phyloP scores from a whole-genome alignment of 352 stramenopile species.

The Hyaloperonospora arabidopsidis region DNA sequence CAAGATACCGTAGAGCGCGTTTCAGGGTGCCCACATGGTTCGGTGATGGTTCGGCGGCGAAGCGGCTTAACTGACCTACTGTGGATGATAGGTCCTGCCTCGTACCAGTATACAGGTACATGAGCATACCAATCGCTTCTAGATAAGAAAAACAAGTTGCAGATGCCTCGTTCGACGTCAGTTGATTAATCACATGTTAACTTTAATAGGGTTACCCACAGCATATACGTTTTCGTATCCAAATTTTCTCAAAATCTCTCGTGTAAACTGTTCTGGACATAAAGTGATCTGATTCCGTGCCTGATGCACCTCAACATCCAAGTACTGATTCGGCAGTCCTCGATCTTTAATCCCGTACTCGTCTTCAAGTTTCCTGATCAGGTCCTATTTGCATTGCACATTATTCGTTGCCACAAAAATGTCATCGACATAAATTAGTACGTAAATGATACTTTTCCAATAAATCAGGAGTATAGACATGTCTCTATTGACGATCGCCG shows the following conservation, averaged over 20 bases:
- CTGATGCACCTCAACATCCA: neutral
- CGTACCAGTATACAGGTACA: conserved; percentile 28
- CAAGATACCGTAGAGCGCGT: conserved; percentile 4
- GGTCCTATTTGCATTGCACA: neutral
- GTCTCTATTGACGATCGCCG: neutral
- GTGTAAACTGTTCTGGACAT: neutral
- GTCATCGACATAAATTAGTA: neutral
- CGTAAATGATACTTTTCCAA: neutral
- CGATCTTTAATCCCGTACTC: neutral
- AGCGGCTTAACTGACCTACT: conserved; percentile 19
- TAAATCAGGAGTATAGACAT: conserved; percentile 4
- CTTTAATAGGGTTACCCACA: conserved; percentile 8
- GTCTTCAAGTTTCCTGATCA: neutral
- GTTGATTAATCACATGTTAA: conserved; percentile 5
- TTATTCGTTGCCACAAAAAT: neutral
- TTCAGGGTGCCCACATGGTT: conserved; percentile 7
- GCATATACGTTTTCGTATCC: neutral
- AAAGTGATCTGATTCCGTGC: too few species aligned
- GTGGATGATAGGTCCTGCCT: conserved; percentile 20
- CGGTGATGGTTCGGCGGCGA: conserved; percentile 9
- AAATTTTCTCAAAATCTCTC: neutral
- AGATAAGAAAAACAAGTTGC: conserved; percentile 9
- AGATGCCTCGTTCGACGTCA: neutral
- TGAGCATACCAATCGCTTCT: conserved; percentile 14
- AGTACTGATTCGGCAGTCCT: neutral